These are phyloP conservation scores for Suhomyces vadensis DNA, from an alignment of 805 yeast species.

Conservation along the genomic window DNA sequence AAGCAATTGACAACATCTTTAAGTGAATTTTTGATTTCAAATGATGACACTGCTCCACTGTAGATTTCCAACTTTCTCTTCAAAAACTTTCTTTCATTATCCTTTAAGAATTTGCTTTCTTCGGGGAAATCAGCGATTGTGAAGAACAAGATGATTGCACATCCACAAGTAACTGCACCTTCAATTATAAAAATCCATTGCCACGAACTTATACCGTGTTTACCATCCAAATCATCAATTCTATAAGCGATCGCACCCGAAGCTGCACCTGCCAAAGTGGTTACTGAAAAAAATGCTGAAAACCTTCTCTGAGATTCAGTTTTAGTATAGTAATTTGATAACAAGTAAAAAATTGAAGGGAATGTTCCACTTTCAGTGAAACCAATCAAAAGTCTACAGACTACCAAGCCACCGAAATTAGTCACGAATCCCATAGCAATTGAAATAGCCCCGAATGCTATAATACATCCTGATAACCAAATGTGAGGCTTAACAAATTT, in stretches of 20 bases:
- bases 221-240: conserved; percentile 53
- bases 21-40: conserved; percentile 47
- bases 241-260: conserved; percentile 73
- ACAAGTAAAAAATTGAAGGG: conserved; percentile 72
- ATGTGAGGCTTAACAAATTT: conserved; percentile 62
- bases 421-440: conserved; percentile 66
- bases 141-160: conserved; percentile 43
- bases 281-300: conserved; percentile 67
- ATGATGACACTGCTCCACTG: conserved; percentile 46
- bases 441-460: conserved; percentile 63
- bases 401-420: conserved; percentile 58
- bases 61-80: conserved; percentile 61
- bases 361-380: conserved; percentile 69
- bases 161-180: conserved; percentile 41
- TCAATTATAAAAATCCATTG: conserved; percentile 54
- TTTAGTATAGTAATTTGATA: conserved; percentile 65
- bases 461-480: conserved; percentile 61
- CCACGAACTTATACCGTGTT: conserved; percentile 46
- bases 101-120: conserved; percentile 52
- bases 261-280: conserved; percentile 77
- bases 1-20: conserved; percentile 50
- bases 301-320: conserved; percentile 69
- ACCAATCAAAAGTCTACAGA: conserved; percentile 67
- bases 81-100: conserved; percentile 54
- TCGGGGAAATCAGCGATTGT: conserved; percentile 73